Evolutionary conservation across 257 asterid genomes (phyloP).

Genomic region (Schizonepeta tenuifolia): DNA sequence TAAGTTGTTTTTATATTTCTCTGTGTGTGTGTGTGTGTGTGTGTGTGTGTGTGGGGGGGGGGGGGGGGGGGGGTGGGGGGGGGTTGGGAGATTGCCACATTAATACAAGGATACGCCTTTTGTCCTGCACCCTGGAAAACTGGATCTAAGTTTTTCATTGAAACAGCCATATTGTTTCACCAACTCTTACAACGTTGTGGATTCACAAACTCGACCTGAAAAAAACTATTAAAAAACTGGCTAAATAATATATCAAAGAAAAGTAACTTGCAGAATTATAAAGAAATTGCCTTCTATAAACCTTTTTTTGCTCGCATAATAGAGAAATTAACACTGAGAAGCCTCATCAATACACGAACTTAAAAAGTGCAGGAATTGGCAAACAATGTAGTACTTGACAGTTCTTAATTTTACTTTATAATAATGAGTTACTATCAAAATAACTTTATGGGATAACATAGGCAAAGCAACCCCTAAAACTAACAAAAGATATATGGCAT

Average conservation of each 20-base stretch:
- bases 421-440: neutral
- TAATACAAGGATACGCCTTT: slow-evolving; percentile 83
- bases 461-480: slow-evolving; percentile 5
- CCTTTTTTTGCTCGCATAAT: neutral
- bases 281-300: slow-evolving; percentile 15
- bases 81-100: no score
- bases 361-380: neutral
- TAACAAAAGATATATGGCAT: neutral
- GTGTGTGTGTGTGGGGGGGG: no score
- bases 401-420: neutral
- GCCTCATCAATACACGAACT: slow-evolving; percentile 1
- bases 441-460: slow-evolving; percentile 5
- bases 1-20: neutral
- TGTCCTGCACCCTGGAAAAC: slow-evolving; percentile 97
- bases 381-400: slow-evolving; percentile 1
- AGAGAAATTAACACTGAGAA: slow-evolving; percentile 12
- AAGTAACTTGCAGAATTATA: neutral
- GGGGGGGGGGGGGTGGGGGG: neutral
- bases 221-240: slow-evolving; percentile 14
- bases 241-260: slow-evolving; percentile 22
- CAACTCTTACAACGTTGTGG: slow-evolving; percentile 31
- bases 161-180: slow-evolving; percentile 70
- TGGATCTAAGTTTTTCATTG: slow-evolving; percentile 90
- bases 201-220: slow-evolving; percentile 47
- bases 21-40: no score